Base-by-base conservation (phyloP, 257 asterid genomes). In the Plantago ovata region DNA sequence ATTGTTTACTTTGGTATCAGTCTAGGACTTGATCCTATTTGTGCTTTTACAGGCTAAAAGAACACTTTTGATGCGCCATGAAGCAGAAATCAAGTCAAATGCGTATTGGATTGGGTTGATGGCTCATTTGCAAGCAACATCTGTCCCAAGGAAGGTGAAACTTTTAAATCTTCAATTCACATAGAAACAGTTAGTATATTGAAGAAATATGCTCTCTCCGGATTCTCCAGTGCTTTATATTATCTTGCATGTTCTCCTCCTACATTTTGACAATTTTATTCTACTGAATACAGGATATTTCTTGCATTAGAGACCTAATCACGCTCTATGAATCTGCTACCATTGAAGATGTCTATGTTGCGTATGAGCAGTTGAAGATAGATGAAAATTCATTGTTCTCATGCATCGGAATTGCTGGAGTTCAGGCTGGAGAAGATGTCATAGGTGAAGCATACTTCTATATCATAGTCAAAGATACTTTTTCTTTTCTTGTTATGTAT, bases 61-160 rank as follows among this genome's bases (percentile, higher is more conserved):
- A 53, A 93, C 98, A 11, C 80, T 93, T 76, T 77, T 93, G 56
- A 93, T 93, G 98, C 85, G 98, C 54, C 98, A 93, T 71, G 98
- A 93, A 75, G 98, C 98, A 32, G 97, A 93, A 77, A 89, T 79
- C 64, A 93, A 93, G 77, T 93, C 98, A 70, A 93, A 93, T 72
- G 86, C 94, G 6, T 93, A 93, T 78, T 93, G 97, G 98, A 85
- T 93, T 65, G 98, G 98, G 46, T 67, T 93, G 84, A 79, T 93
- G 81, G 81, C 98, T 61, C 98, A 93, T 69, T 70, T 89, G 79
- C 98, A 93, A 76, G 85, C 96, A 20, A 47, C 80, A 63, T 89
- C 95, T 59, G 97, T 93, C 62, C 92, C 94, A 56, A 74, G 85
- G 71, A 93, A 93, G 98, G 98, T 93, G 69, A 60, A 45, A 28